Percentiles rank a stretch among this genome's conserved stretches.
Evolutionary conservation across 148 eudicot species (phyloP).

Genomic region (Camellia granthamiana): DNA sequence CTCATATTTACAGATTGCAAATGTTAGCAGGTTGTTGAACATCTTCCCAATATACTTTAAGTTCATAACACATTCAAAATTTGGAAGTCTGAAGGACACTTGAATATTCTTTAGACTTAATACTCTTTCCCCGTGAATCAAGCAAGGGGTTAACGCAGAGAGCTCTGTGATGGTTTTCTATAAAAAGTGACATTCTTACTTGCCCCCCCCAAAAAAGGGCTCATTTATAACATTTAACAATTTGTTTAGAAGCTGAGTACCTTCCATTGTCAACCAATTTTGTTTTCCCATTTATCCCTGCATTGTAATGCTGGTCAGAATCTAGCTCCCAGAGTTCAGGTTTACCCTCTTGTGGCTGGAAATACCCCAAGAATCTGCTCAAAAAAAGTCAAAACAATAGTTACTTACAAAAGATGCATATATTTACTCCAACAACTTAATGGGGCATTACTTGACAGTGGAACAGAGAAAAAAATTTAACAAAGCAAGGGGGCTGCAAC

Average conservation of each 20-base stretch:
- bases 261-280: slow-evolving; percentile 45
- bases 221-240: not conserved
- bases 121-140: not conserved
- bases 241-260: slow-evolving; percentile 26
- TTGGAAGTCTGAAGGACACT: not conserved
- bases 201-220: not conserved
- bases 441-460: not conserved
- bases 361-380: slow-evolving; percentile 81
- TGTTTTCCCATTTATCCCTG: slow-evolving; percentile 42
- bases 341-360: slow-evolving; percentile 66
- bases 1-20: not conserved
- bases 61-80: not conserved
- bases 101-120: not conserved
- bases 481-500: no score
- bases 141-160: not conserved
- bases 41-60: not conserved
- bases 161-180: not conserved
- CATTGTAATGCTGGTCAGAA: slow-evolving; percentile 46
- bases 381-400: slow-evolving; percentile 13
- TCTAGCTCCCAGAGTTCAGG: slow-evolving; percentile 71
- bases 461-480: no score
- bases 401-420: not conserved
- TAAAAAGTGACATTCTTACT: no score
- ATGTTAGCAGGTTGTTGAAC: not conserved
- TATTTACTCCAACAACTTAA: not conserved